Evolutionary conservation across 768 basidiomycete species (phyloP), one percentile per base, ranked within the genome.

Genomic region (Thelephora aurantiotincta): DNA sequence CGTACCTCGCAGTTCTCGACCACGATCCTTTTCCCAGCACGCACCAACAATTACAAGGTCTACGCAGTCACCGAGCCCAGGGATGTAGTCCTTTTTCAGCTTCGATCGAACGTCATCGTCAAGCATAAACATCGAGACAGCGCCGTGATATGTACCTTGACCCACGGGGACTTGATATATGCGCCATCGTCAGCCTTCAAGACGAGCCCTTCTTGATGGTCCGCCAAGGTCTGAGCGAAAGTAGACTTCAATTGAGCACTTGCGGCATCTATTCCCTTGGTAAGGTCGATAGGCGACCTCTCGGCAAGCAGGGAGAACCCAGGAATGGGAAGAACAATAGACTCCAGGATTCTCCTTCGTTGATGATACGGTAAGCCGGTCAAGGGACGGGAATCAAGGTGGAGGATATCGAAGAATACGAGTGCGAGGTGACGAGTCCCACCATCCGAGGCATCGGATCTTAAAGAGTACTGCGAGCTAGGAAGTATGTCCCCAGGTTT

Each of bases 11-110:
- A 96, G 67, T 46, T 82, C 81, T 46, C 87, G 65, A 2, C 73
- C 92, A 7, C 92, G 72, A 33, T 80, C 73, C 57, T 79, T 80
- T 48, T 88, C 83, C 86, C 88, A 92, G 0, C 72, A 65, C 16
- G 79, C 88, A 1, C 77, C 92, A 16, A 94, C 63, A 33, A 94
- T 58, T 3, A 78, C 78, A 48, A 94, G 70, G 59, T 92, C 88
- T 13, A 92, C 54, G 4, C 76, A 72, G 60, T 97, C 92, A 0
- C 54, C 52, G 51, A 36, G 72, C 3, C 82, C 82, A 1, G 79
- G 78, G 35, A 97, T 88, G 52, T 94, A 94, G 59, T 97, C 92
- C 57, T 73, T 78, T 67, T 91, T 89, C 44, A 89, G 56, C 72
- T 75, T 43, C 43, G 16, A 35, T 16, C 16, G 47, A 47, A 23